These are phyloP conservation scores for Sodiomyces alkalinus DNA, from an alignment of 2,329 filamentous ascomycete genomes.

Conservation along the genomic window DNA sequence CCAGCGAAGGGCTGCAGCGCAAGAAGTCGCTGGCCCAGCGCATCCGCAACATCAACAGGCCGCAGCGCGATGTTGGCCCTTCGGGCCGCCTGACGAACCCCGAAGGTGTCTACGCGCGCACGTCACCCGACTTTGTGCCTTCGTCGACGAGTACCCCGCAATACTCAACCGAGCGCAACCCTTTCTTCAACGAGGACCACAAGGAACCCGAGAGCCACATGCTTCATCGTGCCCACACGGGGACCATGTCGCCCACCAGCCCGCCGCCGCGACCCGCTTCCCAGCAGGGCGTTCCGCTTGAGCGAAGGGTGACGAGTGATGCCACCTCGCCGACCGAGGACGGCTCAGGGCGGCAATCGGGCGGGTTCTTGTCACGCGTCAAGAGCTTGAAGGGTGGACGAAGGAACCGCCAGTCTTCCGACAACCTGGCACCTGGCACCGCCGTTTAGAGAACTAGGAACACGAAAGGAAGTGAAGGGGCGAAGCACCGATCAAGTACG, in stretches of 20 bases:
- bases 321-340: constrained; percentile 20
- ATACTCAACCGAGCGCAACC: constrained; percentile 44
- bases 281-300: constrained; percentile 27
- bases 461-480: too few species aligned
- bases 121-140: constrained; percentile 22
- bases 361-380: constrained; percentile 62
- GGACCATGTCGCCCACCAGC: constrained; percentile 34
- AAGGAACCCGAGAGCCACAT: constrained; percentile 37
- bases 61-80: constrained; percentile 44
- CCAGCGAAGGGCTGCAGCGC: constrained; percentile 51
- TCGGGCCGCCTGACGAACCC: constrained; percentile 43
- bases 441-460: constrained; percentile 23
- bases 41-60: constrained; percentile 68
- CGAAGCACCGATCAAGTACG: too few species aligned
- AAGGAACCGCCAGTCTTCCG: constrained; percentile 13
- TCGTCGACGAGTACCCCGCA: constrained; percentile 15
- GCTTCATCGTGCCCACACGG: constrained; percentile 23
- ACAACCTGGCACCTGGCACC: constrained; percentile 16
- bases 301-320: constrained; percentile 51
- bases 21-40: constrained; percentile 94
- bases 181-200: constrained; percentile 70
- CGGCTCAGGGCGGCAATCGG: constrained; percentile 24
- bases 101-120: constrained; percentile 28
- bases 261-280: constrained; percentile 31
- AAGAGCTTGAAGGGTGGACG: constrained; percentile 67